Base-by-base conservation (phyloP, 306 rosid genomes). In the Lotus japonicus region DNA sequence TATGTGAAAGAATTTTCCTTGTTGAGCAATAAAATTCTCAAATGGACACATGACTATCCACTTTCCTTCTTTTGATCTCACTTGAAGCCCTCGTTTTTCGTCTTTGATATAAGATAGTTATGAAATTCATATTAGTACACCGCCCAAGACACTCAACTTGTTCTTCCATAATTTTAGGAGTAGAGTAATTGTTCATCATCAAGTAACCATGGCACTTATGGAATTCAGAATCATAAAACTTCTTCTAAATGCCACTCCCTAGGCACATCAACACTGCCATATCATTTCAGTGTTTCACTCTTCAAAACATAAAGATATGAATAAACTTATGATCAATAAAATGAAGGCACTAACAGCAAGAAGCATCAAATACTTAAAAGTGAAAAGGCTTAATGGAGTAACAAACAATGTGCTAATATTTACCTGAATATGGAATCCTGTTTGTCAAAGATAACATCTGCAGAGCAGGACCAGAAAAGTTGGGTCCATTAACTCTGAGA, bases 111-210 rank as follows among this genome's bases (percentile, higher is more conserved):
- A 88, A 71, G 42, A 88, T 77, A 10, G 97, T 91, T 1, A 91
- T 71, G 16, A 92, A 88, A 73, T 96, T 91, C 97, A 88, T 91
- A 13, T 91, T 96, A 8, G 96, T 91, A 66, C 84, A 96, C 89
- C 81, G 86, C 9, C 97, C 97, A 6, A 91, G 95, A 35, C 97
- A 92, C 36, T 91, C 97, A 55, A 83, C 78, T 65, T 82, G 79
- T 19, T 70, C 83, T 38, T 76, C 80, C 48, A 70, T 11, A 46
- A 11, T 66, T 45, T 79, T 80, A 42, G 83, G 92, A 14, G 89
- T 45, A 4, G 83, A 77, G 70, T 88, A 91, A 55, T 88, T 88
- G 73, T 91, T 91, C 71, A 88, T 78, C 70, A 95, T 86, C 23
- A 91, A 36, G 80, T 88, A 88, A 6, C 97, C 97, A 53, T 86